Base-by-base conservation (phyloP, 2,329 filamentous ascomycete genomes). In the Fusarium sp. region DNA sequence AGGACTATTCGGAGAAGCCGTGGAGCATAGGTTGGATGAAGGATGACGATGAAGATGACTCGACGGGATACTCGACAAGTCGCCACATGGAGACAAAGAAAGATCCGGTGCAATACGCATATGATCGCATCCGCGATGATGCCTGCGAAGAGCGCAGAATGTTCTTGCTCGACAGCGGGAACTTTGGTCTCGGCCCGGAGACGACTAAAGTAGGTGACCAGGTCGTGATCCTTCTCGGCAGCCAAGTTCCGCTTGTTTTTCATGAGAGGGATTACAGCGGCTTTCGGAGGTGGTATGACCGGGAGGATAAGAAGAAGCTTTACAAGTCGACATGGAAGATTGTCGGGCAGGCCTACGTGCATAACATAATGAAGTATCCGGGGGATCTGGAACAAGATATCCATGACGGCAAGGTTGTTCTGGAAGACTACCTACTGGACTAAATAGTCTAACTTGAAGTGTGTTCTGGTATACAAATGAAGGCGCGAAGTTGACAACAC, bases 101-200 rank as follows among this genome's bases (percentile, higher is more conserved):
- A 27, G 13, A 43, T n/a, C n/a, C 12, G 46, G 47, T 4, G 47
- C 27, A 31, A 46, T 28, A 40, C 31, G 23, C 11, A 18, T 65
- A 65, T 9, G 47, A 50, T 36, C 57, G 46, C 9, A 39, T 65
- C 2, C 59, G 62, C 7, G 62, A 65, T 36, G 57, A 65, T 27
- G 57, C 62, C 2, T 65, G 62, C 8, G 62, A 65, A 36, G 46
- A 23, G 9, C 62, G 62, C 13, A 65, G 51, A n/a, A 65, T 65
- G 1, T 52, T 65, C 3, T 11, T 65, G 1, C 57, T 65, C 2
- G 62, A 65, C 4, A 61, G 61, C 18, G 62, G 57, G 2, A 44
- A 61, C 3, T 60, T 56, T 15, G 62, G 57, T 12, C 56, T 61
- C 37, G 62, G 57, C 13, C 62, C 58, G 16, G 62, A 65, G 27